These are phyloP conservation scores for Pleurotus ostreatus DNA, from an alignment of 768 basidiomycete genomes.

Conservation along the genomic window DNA sequence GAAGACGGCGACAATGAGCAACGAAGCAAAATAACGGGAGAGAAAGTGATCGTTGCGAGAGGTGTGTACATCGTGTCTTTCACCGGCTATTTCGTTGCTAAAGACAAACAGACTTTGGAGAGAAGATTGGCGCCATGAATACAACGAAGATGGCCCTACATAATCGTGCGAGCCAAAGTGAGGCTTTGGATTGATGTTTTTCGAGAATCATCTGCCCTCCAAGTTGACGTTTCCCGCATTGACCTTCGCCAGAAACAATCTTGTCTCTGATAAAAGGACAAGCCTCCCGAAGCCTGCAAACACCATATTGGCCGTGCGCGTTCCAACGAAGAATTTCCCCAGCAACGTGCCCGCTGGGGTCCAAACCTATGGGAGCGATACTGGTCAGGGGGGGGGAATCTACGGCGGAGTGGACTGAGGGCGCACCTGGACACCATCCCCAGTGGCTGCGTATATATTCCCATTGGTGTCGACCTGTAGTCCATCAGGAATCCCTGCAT, in stretches of 20 bases:
- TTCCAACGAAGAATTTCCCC: slow-evolving; percentile 60
- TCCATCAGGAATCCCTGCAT: slow-evolving; percentile 66
- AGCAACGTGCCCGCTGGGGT: slow-evolving; percentile 49
- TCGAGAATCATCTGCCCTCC: neutral
- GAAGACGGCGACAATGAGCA: too few species aligned
- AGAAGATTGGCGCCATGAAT: too few species aligned
- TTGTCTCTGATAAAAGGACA: slow-evolving; percentile 43
- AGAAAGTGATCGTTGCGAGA: too few species aligned
- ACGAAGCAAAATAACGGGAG: too few species aligned
- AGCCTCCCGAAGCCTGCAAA: slow-evolving; percentile 39
- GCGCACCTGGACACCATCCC: slow-evolving; percentile 63
- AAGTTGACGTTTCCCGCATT: slow-evolving; percentile 25
- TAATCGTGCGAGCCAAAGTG: too few species aligned
- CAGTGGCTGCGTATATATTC: slow-evolving; percentile 64
- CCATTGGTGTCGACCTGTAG: slow-evolving; percentile 59
- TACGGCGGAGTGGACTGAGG: neutral
- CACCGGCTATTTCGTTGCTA: too few species aligned
- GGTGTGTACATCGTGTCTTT: too few species aligned
- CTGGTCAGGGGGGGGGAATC: neutral
- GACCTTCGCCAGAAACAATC: slow-evolving; percentile 41
- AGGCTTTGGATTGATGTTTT: too few species aligned
- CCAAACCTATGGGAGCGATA: slow-evolving; percentile 38
- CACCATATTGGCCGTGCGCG: slow-evolving; percentile 39
- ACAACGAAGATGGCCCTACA: too few species aligned
- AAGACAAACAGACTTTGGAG: too few species aligned